Evolutionary conservation across 129 eudicot genomes (phyloP).

Genomic region (Sambucus nigra): DNA sequence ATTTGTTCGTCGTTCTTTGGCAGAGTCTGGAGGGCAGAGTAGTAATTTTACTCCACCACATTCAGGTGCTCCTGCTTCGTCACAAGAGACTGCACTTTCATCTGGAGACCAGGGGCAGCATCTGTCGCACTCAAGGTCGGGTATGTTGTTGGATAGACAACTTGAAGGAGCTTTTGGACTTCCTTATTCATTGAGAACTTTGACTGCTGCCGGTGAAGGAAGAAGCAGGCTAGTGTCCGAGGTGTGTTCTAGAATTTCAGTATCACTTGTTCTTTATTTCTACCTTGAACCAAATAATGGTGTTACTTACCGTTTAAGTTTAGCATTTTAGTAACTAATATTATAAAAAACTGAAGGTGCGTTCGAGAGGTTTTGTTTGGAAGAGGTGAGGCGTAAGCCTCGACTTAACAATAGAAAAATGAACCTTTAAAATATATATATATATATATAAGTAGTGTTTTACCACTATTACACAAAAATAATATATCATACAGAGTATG

Average conservation of each 20-base stretch:
- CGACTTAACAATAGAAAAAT: no score
- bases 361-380: no score
- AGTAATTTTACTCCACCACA: slow-evolving; percentile 27
- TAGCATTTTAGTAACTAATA: no score
- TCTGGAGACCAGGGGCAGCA: slow-evolving; percentile 37
- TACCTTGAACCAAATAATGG: no score
- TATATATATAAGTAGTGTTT: no score
- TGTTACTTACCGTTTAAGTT: no score
- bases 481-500: no score
- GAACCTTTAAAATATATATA: no score
- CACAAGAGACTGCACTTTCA: slow-evolving; percentile 30
- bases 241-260: slow-evolving; percentile 30
- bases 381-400: no score
- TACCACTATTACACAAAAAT: no score
- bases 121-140: slow-evolving; percentile 30
- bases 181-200: slow-evolving; percentile 43
- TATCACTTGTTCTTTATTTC: no score
- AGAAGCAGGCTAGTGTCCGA: slow-evolving; percentile 77
- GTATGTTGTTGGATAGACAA: slow-evolving; percentile 37
- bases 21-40: slow-evolving; percentile 36
- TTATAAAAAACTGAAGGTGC: no score
- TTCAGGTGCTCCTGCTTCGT: slow-evolving; percentile 28
- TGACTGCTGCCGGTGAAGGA: slow-evolving; percentile 76
- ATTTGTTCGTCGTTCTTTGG: slow-evolving; percentile 42
- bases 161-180: slow-evolving; percentile 47